Percentiles rank a stretch among this genome's conserved stretches.
Evolutionary conservation across 202 grass and related monocot genomes (phyloP).

Genomic region (Tripidium arundinaceum): DNA sequence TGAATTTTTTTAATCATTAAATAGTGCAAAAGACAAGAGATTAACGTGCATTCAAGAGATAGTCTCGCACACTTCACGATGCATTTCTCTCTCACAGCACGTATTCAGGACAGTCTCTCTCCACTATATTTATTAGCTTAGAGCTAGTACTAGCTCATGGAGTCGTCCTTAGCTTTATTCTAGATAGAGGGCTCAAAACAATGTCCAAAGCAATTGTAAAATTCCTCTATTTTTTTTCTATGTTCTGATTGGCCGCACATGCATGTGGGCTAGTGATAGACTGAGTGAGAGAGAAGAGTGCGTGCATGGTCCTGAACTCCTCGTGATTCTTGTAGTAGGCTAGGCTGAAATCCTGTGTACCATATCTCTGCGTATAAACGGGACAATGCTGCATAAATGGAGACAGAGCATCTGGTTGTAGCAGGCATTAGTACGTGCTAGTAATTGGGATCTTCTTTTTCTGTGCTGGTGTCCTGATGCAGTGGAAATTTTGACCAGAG

Average conservation of each 20-base stretch:
- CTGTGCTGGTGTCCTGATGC: not conserved
- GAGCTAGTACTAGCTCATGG: too few species aligned
- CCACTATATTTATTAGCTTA: too few species aligned
- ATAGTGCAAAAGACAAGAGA: too few species aligned
- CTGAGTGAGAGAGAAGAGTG: too few species aligned
- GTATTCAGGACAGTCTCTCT: too few species aligned
- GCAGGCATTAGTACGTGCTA: not conserved
- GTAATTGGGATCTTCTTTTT: not conserved
- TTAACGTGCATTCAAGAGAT: too few species aligned
- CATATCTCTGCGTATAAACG: not conserved
- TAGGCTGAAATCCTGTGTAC: constrained; percentile 8
- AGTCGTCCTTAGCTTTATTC: too few species aligned
- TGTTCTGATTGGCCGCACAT: not conserved
- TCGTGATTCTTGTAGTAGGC: not conserved
- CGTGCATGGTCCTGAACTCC: not conserved
- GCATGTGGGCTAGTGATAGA: not conserved
- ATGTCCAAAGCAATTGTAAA: not conserved
- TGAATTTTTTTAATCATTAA: too few species aligned
- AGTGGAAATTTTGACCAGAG: not conserved
- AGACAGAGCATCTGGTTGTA: not conserved
- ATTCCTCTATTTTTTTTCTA: not conserved
- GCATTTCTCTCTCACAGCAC: too few species aligned
- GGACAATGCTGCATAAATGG: not conserved
- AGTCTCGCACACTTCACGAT: too few species aligned
- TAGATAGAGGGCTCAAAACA: too few species aligned